Evolutionary conservation across 2,329 filamentous ascomycete species (phyloP), one percentile per base, ranked within the genome.

Genomic region (Berkeleyomyces basicola): DNA sequence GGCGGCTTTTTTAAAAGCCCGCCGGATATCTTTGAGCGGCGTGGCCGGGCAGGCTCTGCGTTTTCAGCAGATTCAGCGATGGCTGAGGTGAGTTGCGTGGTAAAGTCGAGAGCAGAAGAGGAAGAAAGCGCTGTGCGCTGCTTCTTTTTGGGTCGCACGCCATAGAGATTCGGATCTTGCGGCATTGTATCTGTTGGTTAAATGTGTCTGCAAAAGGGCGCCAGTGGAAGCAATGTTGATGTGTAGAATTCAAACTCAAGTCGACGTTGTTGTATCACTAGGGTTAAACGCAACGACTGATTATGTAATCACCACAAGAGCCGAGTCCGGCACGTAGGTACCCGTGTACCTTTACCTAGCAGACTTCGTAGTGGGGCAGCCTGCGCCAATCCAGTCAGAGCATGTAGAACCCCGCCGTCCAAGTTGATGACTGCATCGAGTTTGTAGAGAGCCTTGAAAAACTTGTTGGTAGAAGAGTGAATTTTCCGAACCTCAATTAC

Each of bases 51-150:
- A 37, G 64, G 33, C 36, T 49, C 58, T n/a, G 70, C 67, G 33
- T 79, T 72, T 42, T 79, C 75, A 4, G 72, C 67, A 9, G 73
- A 66, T 65, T 76, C 77, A 61, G 85, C 78, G 74, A 96, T 89
- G 62, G 96, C 83, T 55, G 85, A 88, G 68, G 87, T 86, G 66
- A 97, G 82, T 67, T 93, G 88, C 9, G 89, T 88, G n/a, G 87
- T 84, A 76, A 99, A 97, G 70, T 90, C 84, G 62, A 96, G 82
- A 53, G 83, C 86, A 59, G 82, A 84, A 16, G 83, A 86, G 16
- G 90, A 82, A 16, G 83, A 82, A 63, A 88, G 82, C 69, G 87
- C 83, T 70, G 83, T 85, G 70, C 81, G 81, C 67, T 82, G 79
- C 68, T 84, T 84, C 72, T 90, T 92, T 9, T 81, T 76, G 44